Evolutionary conservation across 768 basidiomycete species (phyloP), one percentile per base, ranked within the genome.

Genomic region (Botryobasidium botryosum): DNA sequence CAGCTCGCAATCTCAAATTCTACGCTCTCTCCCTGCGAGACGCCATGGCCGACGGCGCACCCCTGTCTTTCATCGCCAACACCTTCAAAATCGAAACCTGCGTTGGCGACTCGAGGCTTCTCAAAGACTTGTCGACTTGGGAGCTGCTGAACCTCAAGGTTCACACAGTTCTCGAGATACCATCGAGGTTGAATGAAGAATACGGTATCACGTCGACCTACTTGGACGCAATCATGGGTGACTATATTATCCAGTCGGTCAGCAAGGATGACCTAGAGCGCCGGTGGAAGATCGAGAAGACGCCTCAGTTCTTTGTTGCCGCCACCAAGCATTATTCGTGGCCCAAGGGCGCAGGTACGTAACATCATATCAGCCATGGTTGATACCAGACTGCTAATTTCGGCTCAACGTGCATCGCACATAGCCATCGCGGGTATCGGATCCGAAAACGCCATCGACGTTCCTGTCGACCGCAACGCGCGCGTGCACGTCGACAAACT

Each of bases 1-100:
- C 51, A 64, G 69, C 67, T 15, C 65, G 67, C 10, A 68, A 69
- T 51, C 55, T 69, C 44, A 69, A 70, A 48, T 69, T 59, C 45
- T 70, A 68, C 47, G 62, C 68, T 1, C 53, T 70, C 1, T 61
- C 68, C 4, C 53, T 69, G 5, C 45, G 47, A 3, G 35, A 41
- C 17, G 64, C 64, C 4, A 62, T 66, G 53, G 48, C 46, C 21
- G n/a, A n/a, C n/a, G 59, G 53, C 20, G n/a, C 6, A n/a, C 33
- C 55, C 8, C 59, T 68, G 10, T 40, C 46, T 0, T 66, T 60
- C 40, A 53, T 68, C 27, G 50, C 57, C 1, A 23, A 50, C 20
- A 45, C 49, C n/a, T 64, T 70, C 56, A 50, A 50, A 18, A 40
- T 66, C 23, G 41, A 40, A 3, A 52, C 55, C 20, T 63, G 59